Conservation (phyloP, 176 grass and related monocot genomes). For the Typha latifolia region DNA sequence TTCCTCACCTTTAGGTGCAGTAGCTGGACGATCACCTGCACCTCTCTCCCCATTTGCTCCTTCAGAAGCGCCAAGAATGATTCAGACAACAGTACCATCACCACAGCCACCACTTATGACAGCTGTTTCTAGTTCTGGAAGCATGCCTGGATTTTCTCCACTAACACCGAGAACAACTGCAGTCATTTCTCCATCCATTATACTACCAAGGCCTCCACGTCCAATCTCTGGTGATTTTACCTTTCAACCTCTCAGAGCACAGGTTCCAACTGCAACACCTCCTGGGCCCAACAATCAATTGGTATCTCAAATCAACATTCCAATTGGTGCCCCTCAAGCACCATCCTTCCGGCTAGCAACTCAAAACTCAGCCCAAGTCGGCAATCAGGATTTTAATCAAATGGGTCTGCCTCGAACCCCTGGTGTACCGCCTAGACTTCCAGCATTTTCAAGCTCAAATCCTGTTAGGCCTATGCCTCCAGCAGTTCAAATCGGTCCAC, state of each 20-base stretch:
- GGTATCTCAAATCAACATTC: constrained; percentile 15
- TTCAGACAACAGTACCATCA: constrained; percentile 4
- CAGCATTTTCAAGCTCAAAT: constrained; percentile 15
- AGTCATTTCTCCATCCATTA: constrained; percentile 14
- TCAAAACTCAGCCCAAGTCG: constrained; percentile 14
- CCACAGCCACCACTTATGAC: constrained; percentile 9
- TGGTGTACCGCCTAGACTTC: constrained; percentile 28
- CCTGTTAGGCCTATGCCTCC: constrained; percentile 5
- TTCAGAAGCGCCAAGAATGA: constrained; percentile 22
- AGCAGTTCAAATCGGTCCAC: constrained; percentile 24
- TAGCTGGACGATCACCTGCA: constrained; percentile 4
- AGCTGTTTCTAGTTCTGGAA: constrained; percentile 9
- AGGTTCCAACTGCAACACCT: constrained; percentile 8
- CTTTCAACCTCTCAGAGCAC: constrained; percentile 36
- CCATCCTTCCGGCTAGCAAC: constrained; percentile 33
- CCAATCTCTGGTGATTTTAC: constrained; percentile 56
- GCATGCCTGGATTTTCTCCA: constrained; percentile 16
- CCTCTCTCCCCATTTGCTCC: constrained; percentile 1
- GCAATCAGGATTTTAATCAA: constrained; percentile 18
- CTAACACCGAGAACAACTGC: constrained; percentile 18
- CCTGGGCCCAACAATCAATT: constrained; percentile 12
- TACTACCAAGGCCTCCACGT: constrained; percentile 35
- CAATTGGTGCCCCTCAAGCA: constrained; percentile 23
- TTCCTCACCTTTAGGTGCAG: neutral
- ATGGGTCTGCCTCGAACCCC: constrained; percentile 22